Conservation (phyloP, 1,284 basidiomycete genomes). For the Apiotrichum domesticum region DNA sequence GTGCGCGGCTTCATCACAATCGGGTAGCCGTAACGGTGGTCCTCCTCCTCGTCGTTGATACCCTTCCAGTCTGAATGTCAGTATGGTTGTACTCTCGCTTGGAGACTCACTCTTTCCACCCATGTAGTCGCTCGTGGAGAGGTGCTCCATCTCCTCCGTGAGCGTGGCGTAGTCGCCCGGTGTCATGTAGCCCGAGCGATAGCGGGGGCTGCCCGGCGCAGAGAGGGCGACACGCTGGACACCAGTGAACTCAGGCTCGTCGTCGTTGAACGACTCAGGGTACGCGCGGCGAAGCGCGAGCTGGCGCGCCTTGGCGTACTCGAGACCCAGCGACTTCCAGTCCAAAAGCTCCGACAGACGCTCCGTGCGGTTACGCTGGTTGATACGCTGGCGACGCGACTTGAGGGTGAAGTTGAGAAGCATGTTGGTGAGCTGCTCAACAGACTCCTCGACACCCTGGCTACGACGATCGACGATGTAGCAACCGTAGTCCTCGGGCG, state of each 20-base stretch:
- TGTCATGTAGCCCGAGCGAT: conserved; percentile 69
- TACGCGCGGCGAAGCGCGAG: conserved; percentile 88
- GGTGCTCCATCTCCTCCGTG: conserved; percentile 86
- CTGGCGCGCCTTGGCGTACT: conserved; percentile 93
- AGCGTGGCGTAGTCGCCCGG: conserved; percentile 83
- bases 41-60: conserved; percentile 59
- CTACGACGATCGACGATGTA: conserved; percentile 92
- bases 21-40: conserved; percentile 88
- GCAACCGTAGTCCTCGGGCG: conserved; percentile 67
- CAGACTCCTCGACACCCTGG: conserved; percentile 86
- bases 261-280: conserved; percentile 78
- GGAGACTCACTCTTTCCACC: conserved; percentile 57
- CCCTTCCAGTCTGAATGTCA: conserved; percentile 39
- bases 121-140: conserved; percentile 82
- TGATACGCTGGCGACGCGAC: conserved; percentile 93
- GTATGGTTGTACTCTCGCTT: background rate
- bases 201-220: conserved; percentile 79
- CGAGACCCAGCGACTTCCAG: conserved; percentile 96
- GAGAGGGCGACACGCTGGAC: conserved; percentile 63
- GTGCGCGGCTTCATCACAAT: conserved; percentile 81
- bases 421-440: conserved; percentile 59
- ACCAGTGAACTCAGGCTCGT: conserved; percentile 60
- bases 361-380: conserved; percentile 96
- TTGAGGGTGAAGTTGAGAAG: conserved; percentile 79
- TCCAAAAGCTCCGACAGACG: conserved; percentile 85